Percentiles rank a stretch among this genome's conserved stretches.
Conservation (phyloP, 495 filamentous ascomycete species). For the Aspergillus wentii region DNA sequence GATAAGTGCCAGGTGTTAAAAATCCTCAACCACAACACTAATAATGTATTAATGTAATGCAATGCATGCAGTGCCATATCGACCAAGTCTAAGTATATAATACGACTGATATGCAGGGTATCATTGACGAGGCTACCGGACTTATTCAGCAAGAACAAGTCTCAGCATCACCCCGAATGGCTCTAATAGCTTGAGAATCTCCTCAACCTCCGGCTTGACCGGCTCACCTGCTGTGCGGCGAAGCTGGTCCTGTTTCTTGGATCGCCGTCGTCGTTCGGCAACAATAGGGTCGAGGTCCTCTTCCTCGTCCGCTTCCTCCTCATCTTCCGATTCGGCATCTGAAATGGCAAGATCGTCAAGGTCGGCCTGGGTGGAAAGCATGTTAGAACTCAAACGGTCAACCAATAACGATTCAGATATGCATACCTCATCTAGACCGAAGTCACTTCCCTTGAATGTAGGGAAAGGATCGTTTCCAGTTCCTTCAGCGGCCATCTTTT, state of each 20-base stretch:
- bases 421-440: slow-evolving; percentile 77
- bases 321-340: slow-evolving; percentile 61
- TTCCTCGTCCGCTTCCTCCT: slow-evolving; percentile 67
- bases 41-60: no score
- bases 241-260: slow-evolving; percentile 70
- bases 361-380: slow-evolving; percentile 45
- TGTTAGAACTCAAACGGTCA: slow-evolving; percentile 14
- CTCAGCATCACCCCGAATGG: slow-evolving; percentile 82
- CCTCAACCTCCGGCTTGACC: slow-evolving; percentile 70
- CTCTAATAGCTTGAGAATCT: slow-evolving; percentile 71
- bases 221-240: slow-evolving; percentile 86
- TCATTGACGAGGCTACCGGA: background rate
- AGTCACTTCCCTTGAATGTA: slow-evolving; percentile 70
- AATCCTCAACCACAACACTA: no score
- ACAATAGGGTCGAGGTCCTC: slow-evolving; percentile 81
- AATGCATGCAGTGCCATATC: no score
- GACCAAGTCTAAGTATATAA: no score
- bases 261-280: slow-evolving; percentile 72
- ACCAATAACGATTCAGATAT: slow-evolving; percentile 1
- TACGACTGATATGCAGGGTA: background rate
- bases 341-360: slow-evolving; percentile 76
- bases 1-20: no score
- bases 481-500: slow-evolving; percentile 95
- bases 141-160: slow-evolving; percentile 73
- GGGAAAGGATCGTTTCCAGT: slow-evolving; percentile 35